Evolutionary conservation across 768 basidiomycete species (phyloP), one percentile per base, ranked within the genome.

Genomic region (Ephemerocybe angulata): DNA sequence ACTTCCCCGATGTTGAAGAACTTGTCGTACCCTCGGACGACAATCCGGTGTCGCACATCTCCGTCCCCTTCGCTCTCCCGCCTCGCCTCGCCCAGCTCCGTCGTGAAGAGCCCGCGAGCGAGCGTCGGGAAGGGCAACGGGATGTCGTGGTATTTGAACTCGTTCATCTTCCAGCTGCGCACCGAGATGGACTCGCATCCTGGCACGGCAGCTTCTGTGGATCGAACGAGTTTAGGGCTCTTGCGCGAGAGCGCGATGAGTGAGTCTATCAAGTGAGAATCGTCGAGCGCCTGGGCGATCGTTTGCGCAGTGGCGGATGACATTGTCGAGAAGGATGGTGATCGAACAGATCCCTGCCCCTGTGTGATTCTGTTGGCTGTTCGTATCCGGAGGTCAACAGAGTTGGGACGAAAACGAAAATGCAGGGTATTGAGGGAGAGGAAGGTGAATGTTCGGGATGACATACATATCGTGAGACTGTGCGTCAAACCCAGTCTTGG

Each of bases 1-100:
- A 98, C 93, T 68, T 99, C 97, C 3, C 87, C 91, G 29, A 97
- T 91, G 65, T 97, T 98, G 77, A 98, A 98, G 71, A 99, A 98
- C 74, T 99, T 99, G 76, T 98, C 97, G 66, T 99, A 98, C 0
- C 96, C 97, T 41, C 97, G 75, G 0, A 82, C 88, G 1, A 97
- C 85, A 54, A 99, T 94, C 54, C 85, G 73, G 55, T 77, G 66
- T 40, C 67, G 71, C 31, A 63, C 67, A 40, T 67, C 63, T 51
- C 66, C 55, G 1, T 28, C 22, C 11, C 19, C 4, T 35, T 38
- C 53, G n/a, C 28, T n/a, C 11, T 42, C 40, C 35, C 7, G 13
- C 22, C 49, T 42, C 54, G 3, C 33, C 48, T 73, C 65, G 41
- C 59, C 50, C 1, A 79, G 52, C 29, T 88, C 79, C 11, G 74